Evolutionary conservation across 129 eudicot species (phyloP), one percentile per base, ranked within the genome.

Genomic region (Tagetes erecta): DNA sequence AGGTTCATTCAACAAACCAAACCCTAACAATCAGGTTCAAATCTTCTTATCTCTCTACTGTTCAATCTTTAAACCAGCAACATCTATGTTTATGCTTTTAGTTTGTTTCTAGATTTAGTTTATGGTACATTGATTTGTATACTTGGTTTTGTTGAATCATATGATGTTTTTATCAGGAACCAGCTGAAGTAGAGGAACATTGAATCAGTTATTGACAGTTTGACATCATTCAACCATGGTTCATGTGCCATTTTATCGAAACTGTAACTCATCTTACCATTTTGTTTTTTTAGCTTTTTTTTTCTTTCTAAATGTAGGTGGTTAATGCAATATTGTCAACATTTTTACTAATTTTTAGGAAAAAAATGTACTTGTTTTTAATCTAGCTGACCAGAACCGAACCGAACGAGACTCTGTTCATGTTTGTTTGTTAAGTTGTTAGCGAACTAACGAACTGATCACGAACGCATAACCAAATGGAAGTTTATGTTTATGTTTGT

Each of bases 201-300:
- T 0, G 66, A 39, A 35, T 33, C 8, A 52, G 4, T 44, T 2
- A 47, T 58, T 14, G 75, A 77, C 4, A 1, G 52, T 47, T 47
- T 58, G 64, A 60, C 64, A 30, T 27, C 33, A 6, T 50, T 3
- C 49, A 52, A 64, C 60, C 5, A 79, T 79, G 82, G 82, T 79
- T 45, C 78, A 79, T 11, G 78, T 72, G 5, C 3, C 59, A 0
- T 72, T 71, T 79, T 79, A 79, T 49, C 82, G 82, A 52, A 79
- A 79, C 78, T 71, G 82, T 79, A 79, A 64, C 8, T 64, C 60
- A 12, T 63, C 40, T 40, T 34, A 6, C 31, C 35, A 0, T 3
- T 10, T 49, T 20, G 6, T 5, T 20, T 20, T 20, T 20, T 20
- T 0, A 20, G 27, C 27, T 20, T 20, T 20, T 20, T 20, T 20